These are phyloP conservation scores for Hymenoscyphus linearis DNA, from an alignment of 2,329 filamentous ascomycete genomes.

Conservation along the genomic window DNA sequence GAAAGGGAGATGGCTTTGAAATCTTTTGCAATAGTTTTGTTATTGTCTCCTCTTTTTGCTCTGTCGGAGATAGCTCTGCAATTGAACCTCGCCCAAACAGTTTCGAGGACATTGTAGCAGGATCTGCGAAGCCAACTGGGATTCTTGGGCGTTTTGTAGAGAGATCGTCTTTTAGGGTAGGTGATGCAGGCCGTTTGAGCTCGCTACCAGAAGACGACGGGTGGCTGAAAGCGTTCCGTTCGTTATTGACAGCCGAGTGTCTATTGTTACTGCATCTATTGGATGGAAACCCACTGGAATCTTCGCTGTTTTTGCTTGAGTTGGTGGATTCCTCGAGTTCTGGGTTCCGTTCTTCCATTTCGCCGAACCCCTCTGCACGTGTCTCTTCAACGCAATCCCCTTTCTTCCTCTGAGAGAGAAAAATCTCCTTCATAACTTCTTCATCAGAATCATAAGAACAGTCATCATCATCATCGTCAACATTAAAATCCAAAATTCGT, in stretches of 20 bases:
- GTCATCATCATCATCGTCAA: constrained; percentile 40
- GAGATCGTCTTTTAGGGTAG: neutral
- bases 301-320: neutral
- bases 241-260: neutral
- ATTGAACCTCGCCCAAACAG: neutral
- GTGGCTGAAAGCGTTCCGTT: neutral
- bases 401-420: constrained; percentile 25
- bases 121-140: neutral
- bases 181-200: neutral
- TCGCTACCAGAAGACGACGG: neutral
- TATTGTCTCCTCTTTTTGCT: neutral
- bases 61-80: neutral
- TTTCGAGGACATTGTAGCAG: neutral
- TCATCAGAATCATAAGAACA: constrained; percentile 50
- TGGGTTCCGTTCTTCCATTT: neutral
- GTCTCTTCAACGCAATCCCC: constrained; percentile 20
- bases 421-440: constrained; percentile 36
- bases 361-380: neutral
- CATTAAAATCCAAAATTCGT: constrained; percentile 41
- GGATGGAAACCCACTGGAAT: neutral
- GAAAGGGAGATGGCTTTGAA: constrained; percentile 31
- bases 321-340: constrained; percentile 4
- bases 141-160: neutral
- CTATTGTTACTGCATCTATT: neutral
- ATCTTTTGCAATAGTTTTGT: constrained; percentile 34